These are phyloP conservation scores for Naganishia albida DNA, from an alignment of 1,284 basidiomycete genomes.

Conservation along the genomic window DNA sequence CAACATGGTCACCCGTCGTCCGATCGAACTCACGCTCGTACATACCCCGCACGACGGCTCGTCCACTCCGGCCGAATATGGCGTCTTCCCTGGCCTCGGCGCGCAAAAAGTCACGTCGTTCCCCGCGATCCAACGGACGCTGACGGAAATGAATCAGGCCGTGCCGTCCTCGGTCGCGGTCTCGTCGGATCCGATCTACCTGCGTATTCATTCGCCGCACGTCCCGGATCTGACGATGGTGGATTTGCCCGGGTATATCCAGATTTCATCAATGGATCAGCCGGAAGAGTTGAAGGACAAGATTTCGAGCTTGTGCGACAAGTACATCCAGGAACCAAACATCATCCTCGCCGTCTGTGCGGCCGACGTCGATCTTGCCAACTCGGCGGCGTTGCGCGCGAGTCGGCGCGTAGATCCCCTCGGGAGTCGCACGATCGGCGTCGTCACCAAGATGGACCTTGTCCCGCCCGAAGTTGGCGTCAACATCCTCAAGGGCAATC, in stretches of 20 bases:
- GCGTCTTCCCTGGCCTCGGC: slow-evolving; percentile 88
- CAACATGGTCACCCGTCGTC: slow-evolving; percentile 98
- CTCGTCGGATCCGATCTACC: slow-evolving; percentile 91
- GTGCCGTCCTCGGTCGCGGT: slow-evolving; percentile 86
- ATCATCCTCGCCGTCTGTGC: slow-evolving; percentile 97
- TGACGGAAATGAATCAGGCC: slow-evolving; percentile 92
- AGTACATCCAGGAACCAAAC: slow-evolving; percentile 96
- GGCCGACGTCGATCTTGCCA: slow-evolving; percentile 97
- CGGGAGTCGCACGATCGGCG: slow-evolving; percentile 92
- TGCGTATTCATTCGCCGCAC: slow-evolving; percentile 91
- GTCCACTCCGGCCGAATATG: slow-evolving; percentile 75
- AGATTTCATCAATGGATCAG: slow-evolving; percentile 92
- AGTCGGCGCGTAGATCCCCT: slow-evolving; percentile 92
- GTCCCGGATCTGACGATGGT: slow-evolving; percentile 97
- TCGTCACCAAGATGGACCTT: slow-evolving; percentile 98
- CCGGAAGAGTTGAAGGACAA: slow-evolving; percentile 93
- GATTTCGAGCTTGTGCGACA: slow-evolving; percentile 85
- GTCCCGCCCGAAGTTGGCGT: slow-evolving; percentile 83
- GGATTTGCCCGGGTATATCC: slow-evolving; percentile 96
- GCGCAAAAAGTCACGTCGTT: slow-evolving; percentile 88
- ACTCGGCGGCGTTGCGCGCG: slow-evolving; percentile 91
- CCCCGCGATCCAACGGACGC: slow-evolving; percentile 80
- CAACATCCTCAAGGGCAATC: slow-evolving; percentile 78
- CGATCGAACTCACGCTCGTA: slow-evolving; percentile 95
- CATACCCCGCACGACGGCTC: slow-evolving; percentile 71